Percentiles rank a stretch among this genome's conserved stretches.
phyloP scores from a whole-genome alignment of 1,284 basidiomycete species.

The Sphagnurus paluster region DNA sequence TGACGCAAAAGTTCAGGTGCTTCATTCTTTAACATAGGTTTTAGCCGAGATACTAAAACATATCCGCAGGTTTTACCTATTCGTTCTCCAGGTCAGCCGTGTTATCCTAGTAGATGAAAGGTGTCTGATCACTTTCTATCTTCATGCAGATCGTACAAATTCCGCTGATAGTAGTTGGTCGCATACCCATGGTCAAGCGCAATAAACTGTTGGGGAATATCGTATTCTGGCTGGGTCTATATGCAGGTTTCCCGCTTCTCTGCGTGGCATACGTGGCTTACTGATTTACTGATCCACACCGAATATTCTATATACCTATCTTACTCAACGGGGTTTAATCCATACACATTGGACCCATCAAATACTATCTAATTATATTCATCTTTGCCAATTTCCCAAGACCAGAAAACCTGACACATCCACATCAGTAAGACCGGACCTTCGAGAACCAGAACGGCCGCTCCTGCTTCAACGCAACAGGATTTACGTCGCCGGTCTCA shows the following conservation, averaged over 20 bases:
- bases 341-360: too few relatives aligned
- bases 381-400: too few relatives aligned
- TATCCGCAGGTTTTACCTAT: conserved; percentile 67
- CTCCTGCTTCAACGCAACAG: conserved; percentile 79
- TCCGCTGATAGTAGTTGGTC: conserved; percentile 84
- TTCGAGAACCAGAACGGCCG: conserved; percentile 93
- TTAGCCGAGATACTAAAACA: background rate
- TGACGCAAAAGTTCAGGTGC: conserved; percentile 82
- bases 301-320: background rate
- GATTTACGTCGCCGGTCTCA: conserved; percentile 71
- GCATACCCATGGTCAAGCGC: conserved; percentile 72
- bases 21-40: background rate
- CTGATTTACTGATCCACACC: conserved; percentile 27
- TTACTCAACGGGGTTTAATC: too few relatives aligned
- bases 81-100: conserved; percentile 58
- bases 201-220: conserved; percentile 82
- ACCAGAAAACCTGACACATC: too few relatives aligned
- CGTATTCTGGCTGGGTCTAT: conserved; percentile 92
- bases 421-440: conserved; percentile 69
- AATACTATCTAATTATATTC: background rate
- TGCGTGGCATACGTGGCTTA: conserved; percentile 85
- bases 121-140: conserved; percentile 19
- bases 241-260: conserved; percentile 90
- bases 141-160: conserved; percentile 80
- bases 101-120: background rate